Evolutionary conservation across 2,329 filamentous ascomycete species (phyloP).

Genomic region (Allantophomopsis lycopodina): DNA sequence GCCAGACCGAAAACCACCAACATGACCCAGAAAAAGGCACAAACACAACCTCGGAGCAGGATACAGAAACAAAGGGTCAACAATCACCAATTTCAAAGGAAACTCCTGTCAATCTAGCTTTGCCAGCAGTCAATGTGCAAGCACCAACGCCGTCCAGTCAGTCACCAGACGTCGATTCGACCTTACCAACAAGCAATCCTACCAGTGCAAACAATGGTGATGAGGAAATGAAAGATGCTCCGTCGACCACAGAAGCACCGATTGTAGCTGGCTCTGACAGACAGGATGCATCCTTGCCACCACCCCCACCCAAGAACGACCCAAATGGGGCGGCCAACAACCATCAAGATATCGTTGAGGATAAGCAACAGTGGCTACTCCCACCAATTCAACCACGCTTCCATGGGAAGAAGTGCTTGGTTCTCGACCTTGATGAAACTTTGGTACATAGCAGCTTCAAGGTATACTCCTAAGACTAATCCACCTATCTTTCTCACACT

Average conservation of each 20-base stretch:
- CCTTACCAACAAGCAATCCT: too few species aligned
- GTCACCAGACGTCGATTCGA: constrained; percentile 3
- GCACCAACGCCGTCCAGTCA: constrained; percentile 5
- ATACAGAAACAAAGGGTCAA: constrained; percentile 2
- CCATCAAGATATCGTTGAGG: constrained; percentile 11
- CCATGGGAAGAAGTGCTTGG: constrained; percentile 82
- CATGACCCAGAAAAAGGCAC: constrained; percentile 7
- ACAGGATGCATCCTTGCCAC: constrained; percentile 5
- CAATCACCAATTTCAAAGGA: too few species aligned
- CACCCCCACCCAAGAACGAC: constrained; percentile 6
- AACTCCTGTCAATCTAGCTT: constrained; percentile 4
- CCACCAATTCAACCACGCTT: constrained; percentile 71
- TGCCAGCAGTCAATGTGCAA: constrained; percentile 10
- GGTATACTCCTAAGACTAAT: constrained; percentile 31
- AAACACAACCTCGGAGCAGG: too few species aligned
- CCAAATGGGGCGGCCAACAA: constrained; percentile 1
- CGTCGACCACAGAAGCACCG: constrained; percentile 9
- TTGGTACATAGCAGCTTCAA: constrained; percentile 98
- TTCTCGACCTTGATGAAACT: constrained; percentile 92
- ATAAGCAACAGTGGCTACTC: constrained; percentile 38
- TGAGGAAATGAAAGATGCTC: constrained; percentile 11
- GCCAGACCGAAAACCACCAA: too few species aligned
- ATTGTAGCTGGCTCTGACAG: constrained; percentile 6
- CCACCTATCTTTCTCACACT: constrained; percentile 1
- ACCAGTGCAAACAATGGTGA: constrained; percentile 7